Conservation (phyloP, 2,329 filamentous ascomycete genomes). For the Colletotrichum lupini region DNA sequence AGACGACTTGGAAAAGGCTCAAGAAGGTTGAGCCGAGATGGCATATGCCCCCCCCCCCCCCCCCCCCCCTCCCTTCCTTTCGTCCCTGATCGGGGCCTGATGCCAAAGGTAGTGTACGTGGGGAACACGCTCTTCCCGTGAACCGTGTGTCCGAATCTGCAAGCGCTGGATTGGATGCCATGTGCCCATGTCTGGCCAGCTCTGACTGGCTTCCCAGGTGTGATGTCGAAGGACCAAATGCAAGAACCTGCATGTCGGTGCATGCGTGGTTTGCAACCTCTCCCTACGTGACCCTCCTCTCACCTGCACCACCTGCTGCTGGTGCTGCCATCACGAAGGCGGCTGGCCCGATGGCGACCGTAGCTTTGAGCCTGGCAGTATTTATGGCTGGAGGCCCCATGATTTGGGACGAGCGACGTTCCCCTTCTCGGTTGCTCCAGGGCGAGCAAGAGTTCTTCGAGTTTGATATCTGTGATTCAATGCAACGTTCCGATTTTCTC, state of each 20-base stretch:
- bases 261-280: slow-evolving; percentile 27
- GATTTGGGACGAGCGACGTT: background rate
- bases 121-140: background rate
- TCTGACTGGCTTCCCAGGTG: slow-evolving; percentile 19
- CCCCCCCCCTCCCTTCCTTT: background rate
- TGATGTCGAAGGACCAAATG: slow-evolving; percentile 14
- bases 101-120: background rate
- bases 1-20: background rate
- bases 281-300: background rate
- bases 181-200: background rate
- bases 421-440: too few species aligned
- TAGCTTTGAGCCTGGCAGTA: background rate
- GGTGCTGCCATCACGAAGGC: slow-evolving; percentile 7
- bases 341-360: background rate
- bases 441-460: background rate
- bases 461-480: background rate
- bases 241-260: slow-evolving; percentile 31
- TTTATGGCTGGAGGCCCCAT: background rate
- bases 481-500: background rate
- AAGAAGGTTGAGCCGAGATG: background rate
- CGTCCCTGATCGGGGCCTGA: background rate
- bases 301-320: background rate
- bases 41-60: background rate
- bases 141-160: background rate
- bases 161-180: slow-evolving; percentile 20